A percentile compares a stretch with the other conserved stretches of the same genome.
Evolutionary conservation across 208 protist species (phyloP).

Genomic region (Leishmania amazonensis): DNA sequence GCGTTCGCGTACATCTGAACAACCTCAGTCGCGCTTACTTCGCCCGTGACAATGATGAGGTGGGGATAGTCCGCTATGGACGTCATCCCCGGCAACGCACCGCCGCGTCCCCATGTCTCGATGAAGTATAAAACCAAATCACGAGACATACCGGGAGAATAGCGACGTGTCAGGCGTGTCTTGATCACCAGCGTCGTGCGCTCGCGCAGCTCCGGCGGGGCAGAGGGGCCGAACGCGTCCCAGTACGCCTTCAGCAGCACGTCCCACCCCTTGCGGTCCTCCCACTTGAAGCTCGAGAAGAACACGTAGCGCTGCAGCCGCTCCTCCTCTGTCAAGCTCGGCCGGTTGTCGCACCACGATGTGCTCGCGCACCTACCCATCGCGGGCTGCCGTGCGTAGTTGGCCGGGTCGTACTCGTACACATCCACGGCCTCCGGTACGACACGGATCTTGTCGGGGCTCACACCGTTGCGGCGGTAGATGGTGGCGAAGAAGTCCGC

Average conservation of each 20-base stretch:
- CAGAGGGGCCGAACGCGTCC: slow-evolving; percentile 39
- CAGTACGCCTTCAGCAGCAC: slow-evolving; percentile 59
- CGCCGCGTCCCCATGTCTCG: slow-evolving; percentile 16
- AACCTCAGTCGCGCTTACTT: slow-evolving; percentile 21
- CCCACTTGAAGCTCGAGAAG: slow-evolving; percentile 74
- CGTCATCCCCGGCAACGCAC: slow-evolving; percentile 19
- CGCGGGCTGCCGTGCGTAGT: slow-evolving; percentile 13
- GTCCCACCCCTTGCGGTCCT: slow-evolving; percentile 66
- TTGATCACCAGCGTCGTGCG: slow-evolving; percentile 26
- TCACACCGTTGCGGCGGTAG: slow-evolving; percentile 39
- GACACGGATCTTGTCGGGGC: slow-evolving; percentile 22
- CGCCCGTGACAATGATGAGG: slow-evolving; percentile 38
- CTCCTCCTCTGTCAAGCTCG: slow-evolving; percentile 1
- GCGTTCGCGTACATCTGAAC: slow-evolving; percentile 63
- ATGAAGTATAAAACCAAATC: slow-evolving; percentile 11
- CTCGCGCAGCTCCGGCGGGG: slow-evolving; percentile 25
- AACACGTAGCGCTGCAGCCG: slow-evolving; percentile 42
- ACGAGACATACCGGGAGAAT: slow-evolving; percentile 3
- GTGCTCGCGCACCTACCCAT: not conserved
- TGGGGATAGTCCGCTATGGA: slow-evolving; percentile 31
- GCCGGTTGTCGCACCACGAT: slow-evolving; percentile 19
- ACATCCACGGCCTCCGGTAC: slow-evolving; percentile 66
- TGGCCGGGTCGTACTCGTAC: slow-evolving; percentile 45
- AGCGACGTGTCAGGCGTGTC: not conserved
- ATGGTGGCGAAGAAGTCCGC: slow-evolving; percentile 47